Evolutionary conservation across 2,329 filamentous ascomycete genomes (phyloP), one percentile per base, ranked within the genome.

Genomic region (Graphilbum sp.): DNA sequence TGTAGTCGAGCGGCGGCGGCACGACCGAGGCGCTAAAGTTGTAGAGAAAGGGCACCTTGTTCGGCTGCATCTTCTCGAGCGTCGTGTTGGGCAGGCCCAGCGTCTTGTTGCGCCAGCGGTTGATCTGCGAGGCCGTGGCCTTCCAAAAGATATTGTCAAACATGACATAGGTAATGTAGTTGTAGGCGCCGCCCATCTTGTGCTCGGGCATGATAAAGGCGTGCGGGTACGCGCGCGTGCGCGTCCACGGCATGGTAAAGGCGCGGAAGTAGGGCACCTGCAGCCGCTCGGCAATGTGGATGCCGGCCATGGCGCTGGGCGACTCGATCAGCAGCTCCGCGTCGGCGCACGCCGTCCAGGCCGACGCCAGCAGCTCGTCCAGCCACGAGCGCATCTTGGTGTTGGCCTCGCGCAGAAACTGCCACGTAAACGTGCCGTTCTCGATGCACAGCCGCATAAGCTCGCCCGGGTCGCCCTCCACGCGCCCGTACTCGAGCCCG

Each of bases 231-330:
- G 88, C 86, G 38, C 90, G 71, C 15, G 90, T 98, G 35, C 87
- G 76, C 1, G 90, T 94, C 90, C 90, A 98, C 0, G 90, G 90
- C 90, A 98, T 98, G 16, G 86, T 93, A 54, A 98, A 98, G 0
- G 87, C 88, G 40, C 90, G 76, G 63, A 96, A 96, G 56, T 98
- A 98, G 0, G 90, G 90, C 33, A 98, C 92, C 13, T 74, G 69
- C 2, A 98, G 67, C 19, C 86, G 85, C 59, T 98, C 90, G 2
- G 90, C 90, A 47, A 98, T 93, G 55, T 98, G 90, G 38, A 98
- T 94, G 20, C 90, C 90, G 1, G 81, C 86, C 90, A 98, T 98
- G 13, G 90, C 86, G 41, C 84, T 93, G 0, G 90, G 90, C 34
- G 84, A 93, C 55, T 98, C 90, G 43, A 98, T 94, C 30, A 98